Base-by-base conservation (phyloP, 495 filamentous ascomycete species). In the Penicillium paxilli region DNA sequence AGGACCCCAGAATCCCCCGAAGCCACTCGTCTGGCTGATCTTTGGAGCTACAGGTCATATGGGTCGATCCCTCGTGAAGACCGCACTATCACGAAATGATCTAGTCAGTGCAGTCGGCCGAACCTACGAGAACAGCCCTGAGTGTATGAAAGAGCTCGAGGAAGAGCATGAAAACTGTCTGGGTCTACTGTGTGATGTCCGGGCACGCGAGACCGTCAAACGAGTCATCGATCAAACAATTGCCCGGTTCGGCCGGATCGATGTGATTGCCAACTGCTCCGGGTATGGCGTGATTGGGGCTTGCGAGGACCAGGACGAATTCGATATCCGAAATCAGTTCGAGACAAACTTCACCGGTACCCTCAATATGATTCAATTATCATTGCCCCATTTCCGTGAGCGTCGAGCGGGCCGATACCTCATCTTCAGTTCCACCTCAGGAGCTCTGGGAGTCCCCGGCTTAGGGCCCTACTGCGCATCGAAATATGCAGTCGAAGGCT, bases 21-120 rank as follows among this genome's bases (percentile, higher is more conserved):
- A 87, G 62, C 87, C 86, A 62, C 77, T 88, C 26, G 88, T 92
- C 68, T 95, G 90, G 90, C 80, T 94, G 65, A 80, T 98, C 57
- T 98, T 97, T 70, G 94, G 94, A 38, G 91, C 90, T 37, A 97
- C 92, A 4, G 94, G 94, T 47, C 94, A 98, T 63, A 95, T 98
- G 78, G 94, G 94, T 57, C 89, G 92, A 46, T 93, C 88, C 10
- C 83, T 98, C 20, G 89, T 90, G 41, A 91, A 91, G 56, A 84
- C 81, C 26, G 88, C 86, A 17, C 79, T 98, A n/a, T 75, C 83
- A 20, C 85, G 90, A 58, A 86, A 87, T 53, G 94, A 98, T 62
- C 80, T 89, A n/a, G 92, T 97, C 54, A 83, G 86, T 8, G 90
- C 92, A 12, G 92, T 96, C 3, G 94, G 94, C 5, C 86, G 90